A percentile compares a stretch with the other conserved stretches of the same genome.
phyloP scores from a whole-genome alignment of 805 yeast genomes.

The Cyberlindnera sargentensis region DNA sequence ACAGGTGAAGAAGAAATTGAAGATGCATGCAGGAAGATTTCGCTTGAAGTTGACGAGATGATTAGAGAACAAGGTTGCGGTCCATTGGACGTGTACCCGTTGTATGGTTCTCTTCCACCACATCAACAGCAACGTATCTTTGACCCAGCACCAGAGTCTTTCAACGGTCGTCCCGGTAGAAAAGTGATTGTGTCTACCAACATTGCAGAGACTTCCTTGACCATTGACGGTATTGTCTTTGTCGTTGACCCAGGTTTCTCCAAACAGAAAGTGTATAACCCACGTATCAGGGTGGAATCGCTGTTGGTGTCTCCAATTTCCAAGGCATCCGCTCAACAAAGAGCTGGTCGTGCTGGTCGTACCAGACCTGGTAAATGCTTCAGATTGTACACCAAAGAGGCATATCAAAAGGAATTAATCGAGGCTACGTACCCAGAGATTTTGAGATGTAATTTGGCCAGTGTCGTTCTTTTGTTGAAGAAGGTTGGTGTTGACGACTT shows the following conservation, averaged over 20 bases:
- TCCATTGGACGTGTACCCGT: constrained; percentile 74
- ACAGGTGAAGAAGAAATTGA: constrained; percentile 98
- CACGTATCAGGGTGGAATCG: constrained; percentile 83
- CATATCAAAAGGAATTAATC: constrained; percentile 70
- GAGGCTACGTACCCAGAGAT: constrained; percentile 86
- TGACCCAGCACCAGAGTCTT: constrained; percentile 64
- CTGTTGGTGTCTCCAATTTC: constrained; percentile 87
- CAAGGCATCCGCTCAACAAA: constrained; percentile 90
- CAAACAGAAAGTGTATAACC: constrained; percentile 84
- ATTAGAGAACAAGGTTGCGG: constrained; percentile 86
- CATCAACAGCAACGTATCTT: constrained; percentile 78
- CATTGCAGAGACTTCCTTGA: constrained; percentile 94
- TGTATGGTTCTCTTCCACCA: constrained; percentile 85
- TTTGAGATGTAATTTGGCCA: constrained; percentile 71
- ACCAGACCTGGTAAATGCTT: constrained; percentile 96
- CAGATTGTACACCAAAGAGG: constrained; percentile 77
- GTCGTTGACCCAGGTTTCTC: constrained; percentile 95
- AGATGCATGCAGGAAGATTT: constrained; percentile 54
- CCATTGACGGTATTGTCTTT: constrained; percentile 91
- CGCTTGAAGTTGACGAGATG: constrained; percentile 44
- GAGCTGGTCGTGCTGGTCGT: constrained; percentile 98
- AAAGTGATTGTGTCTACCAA: constrained; percentile 93
- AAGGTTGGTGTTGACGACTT: constrained; percentile 83
- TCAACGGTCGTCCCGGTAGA: constrained; percentile 40
- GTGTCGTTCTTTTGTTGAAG: constrained; percentile 67